phyloP scores from a whole-genome alignment of 2,329 filamentous ascomycete species.

The Elsinoe ampelina region DNA sequence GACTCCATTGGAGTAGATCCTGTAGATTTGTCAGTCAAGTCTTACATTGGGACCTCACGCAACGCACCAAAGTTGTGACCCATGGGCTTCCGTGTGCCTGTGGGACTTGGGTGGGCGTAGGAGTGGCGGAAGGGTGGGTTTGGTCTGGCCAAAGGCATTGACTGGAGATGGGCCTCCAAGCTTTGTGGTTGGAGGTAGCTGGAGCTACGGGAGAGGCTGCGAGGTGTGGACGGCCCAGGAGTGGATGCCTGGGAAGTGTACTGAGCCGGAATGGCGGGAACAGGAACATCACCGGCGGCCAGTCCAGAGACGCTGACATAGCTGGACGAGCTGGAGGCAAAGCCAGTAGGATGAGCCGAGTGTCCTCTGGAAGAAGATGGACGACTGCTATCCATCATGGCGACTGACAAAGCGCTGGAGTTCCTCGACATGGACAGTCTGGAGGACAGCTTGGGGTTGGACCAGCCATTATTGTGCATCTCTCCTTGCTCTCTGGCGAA shows the following conservation, averaged over 20 bases:
- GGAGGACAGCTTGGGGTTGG: slow-evolving; percentile 9
- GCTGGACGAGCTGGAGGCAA: slow-evolving; percentile 10
- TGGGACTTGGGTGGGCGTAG: neutral
- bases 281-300: neutral
- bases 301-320: slow-evolving; percentile 7
- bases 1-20: slow-evolving; percentile 6
- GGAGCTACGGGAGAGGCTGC: neutral
- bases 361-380: neutral
- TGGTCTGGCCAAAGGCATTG: neutral
- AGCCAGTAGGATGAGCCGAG: neutral
- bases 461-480: neutral
- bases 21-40: neutral
- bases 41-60: neutral
- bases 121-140: slow-evolving; percentile 4
- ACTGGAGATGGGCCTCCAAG: slow-evolving; percentile 8
- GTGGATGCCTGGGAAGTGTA: slow-evolving; percentile 4
- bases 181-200: slow-evolving; percentile 2
- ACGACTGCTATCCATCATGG: slow-evolving; percentile 1
- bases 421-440: slow-evolving; percentile 9
- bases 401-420: neutral
- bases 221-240: slow-evolving; percentile 7
- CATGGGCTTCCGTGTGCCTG: neutral
- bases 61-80: slow-evolving; percentile 2
- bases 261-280: slow-evolving; percentile 9
- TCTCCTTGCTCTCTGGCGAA: slow-evolving; percentile 4